phyloP scores from a whole-genome alignment of 306 rosid genomes.

The Vigna hirtella region DNA sequence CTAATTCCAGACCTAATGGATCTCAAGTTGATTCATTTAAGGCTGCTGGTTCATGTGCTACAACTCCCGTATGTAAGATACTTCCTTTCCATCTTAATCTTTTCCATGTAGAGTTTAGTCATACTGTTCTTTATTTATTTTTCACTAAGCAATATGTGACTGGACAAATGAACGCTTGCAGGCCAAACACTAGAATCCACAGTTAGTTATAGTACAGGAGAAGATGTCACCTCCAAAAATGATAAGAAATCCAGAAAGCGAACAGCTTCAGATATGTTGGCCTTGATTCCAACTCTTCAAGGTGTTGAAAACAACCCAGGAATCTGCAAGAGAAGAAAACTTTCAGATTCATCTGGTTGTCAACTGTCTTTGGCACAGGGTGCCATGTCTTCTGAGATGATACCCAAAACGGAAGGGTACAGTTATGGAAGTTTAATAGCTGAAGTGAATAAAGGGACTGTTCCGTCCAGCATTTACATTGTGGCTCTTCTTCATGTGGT shows the following conservation, averaged over 20 bases:
- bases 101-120: conserved; percentile 30
- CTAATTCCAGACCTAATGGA: conserved; percentile 68
- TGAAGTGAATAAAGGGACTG: conserved; percentile 89
- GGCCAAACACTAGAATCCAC: conserved; percentile 73
- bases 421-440: conserved; percentile 79
- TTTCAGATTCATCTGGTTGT: conserved; percentile 56
- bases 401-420: conserved; percentile 65
- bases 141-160: conserved; percentile 44
- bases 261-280: conserved; percentile 78
- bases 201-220: conserved; percentile 49
- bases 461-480: conserved; percentile 85
- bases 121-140: conserved; percentile 22
- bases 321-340: conserved; percentile 69
- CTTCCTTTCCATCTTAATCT: conserved; percentile 49
- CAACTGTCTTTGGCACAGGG: conserved; percentile 59
- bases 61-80: conserved; percentile 88
- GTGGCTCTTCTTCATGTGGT: conserved; percentile 95
- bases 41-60: conserved; percentile 63
- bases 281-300: conserved; percentile 85
- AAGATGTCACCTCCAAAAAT: conserved; percentile 61
- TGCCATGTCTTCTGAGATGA: conserved; percentile 57
- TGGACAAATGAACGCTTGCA: conserved; percentile 51
- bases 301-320: conserved; percentile 57
- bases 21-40: conserved; percentile 63
- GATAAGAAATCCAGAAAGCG: conserved; percentile 76